phyloP scores from a whole-genome alignment of 2,329 filamentous ascomycete species.

The Colletotrichum tamarilloi region DNA sequence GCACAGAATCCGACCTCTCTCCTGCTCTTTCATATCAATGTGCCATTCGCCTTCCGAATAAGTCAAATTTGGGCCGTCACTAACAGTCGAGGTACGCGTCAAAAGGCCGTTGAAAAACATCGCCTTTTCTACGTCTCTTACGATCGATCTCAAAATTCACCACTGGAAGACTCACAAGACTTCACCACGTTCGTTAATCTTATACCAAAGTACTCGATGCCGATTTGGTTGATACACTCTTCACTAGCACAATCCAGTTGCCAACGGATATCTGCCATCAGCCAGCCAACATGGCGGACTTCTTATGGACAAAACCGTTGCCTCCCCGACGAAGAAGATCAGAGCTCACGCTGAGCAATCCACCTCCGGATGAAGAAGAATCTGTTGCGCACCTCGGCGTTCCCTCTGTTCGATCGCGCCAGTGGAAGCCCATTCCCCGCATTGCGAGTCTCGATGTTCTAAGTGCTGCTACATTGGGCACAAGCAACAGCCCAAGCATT shows the following conservation, averaged over 20 bases:
- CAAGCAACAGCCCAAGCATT: background rate
- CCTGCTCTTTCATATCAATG: background rate
- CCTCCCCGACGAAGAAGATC: background rate
- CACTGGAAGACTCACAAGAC: too few species aligned
- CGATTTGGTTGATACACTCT: background rate
- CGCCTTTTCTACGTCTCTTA: background rate
- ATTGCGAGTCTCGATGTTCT: conserved; percentile 22
- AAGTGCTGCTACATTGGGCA: background rate
- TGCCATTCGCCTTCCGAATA: background rate
- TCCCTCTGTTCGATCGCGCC: background rate
- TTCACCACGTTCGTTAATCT: background rate
- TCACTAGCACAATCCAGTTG: background rate
- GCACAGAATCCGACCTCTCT: background rate
- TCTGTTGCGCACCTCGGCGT: background rate
- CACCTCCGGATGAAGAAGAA: background rate
- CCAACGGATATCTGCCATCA: background rate
- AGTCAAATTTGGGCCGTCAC: background rate
- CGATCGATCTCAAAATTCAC: background rate
- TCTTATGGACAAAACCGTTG: background rate
- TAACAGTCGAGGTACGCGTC: background rate
- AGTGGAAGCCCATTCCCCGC: conserved; percentile 1
- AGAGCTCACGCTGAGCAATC: background rate
- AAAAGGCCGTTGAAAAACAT: background rate
- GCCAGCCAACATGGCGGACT: background rate
- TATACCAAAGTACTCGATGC: background rate